These are phyloP conservation scores for Oidium heveae DNA, from an alignment of 2,329 filamentous ascomycete species.

Conservation along the genomic window DNA sequence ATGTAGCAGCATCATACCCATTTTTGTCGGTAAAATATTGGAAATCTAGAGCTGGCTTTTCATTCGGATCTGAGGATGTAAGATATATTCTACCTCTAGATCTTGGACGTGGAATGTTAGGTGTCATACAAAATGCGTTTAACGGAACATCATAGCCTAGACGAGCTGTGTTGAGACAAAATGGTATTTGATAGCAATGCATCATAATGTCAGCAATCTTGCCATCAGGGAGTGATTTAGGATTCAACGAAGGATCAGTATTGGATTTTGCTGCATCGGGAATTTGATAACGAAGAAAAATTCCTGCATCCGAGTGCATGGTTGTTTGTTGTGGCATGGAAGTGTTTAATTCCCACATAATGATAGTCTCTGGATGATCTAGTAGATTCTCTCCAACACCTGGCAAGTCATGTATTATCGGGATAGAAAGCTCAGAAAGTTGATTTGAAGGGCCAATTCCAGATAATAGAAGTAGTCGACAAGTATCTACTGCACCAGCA, in stretches of 20 bases:
- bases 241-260: constrained; percentile 17
- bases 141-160: constrained; percentile 35
- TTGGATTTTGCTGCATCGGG: constrained; percentile 32
- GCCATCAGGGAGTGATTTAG: constrained; percentile 30
- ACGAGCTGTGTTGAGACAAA: constrained; percentile 61
- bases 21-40: constrained; percentile 28
- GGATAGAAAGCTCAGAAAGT: constrained; percentile 13
- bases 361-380: constrained; percentile 15
- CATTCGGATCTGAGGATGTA: constrained; percentile 17
- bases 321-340: constrained; percentile 16
- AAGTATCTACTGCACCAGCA: constrained; percentile 16
- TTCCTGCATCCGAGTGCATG: constrained; percentile 26
- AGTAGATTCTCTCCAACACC: constrained; percentile 16
- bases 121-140: constrained; percentile 28
- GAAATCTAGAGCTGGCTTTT: constrained; percentile 26
- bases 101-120: constrained; percentile 34
- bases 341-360: constrained; percentile 25
- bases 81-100: constrained; percentile 35
- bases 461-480: constrained; percentile 17
- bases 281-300: constrained; percentile 55
- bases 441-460: constrained; percentile 15
- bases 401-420: constrained; percentile 12
- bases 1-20: constrained; percentile 26
- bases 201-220: constrained; percentile 75
- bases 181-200: constrained; percentile 92